Evolutionary conservation across 163 green algal genomes (phyloP).

Genomic region (Coccomyxa subellipsoidea): DNA sequence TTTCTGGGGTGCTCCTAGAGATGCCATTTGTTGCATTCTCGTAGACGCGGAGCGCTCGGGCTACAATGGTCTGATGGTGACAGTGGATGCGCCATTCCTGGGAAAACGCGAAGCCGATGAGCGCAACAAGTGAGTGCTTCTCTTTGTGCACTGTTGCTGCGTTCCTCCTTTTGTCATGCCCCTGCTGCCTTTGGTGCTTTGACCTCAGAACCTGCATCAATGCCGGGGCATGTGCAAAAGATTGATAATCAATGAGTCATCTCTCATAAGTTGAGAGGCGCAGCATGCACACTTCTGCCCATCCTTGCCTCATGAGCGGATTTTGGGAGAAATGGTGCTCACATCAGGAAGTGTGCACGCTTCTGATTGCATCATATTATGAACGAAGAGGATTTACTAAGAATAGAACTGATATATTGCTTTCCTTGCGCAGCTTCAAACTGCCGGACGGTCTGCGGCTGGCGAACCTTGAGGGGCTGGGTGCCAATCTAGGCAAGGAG

Average conservation of each 20-base stretch:
- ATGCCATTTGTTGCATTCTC: neutral
- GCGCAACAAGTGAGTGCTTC: slow-evolving; percentile 58
- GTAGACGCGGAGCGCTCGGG: slow-evolving; percentile 64
- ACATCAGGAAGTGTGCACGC: too few relatives aligned
- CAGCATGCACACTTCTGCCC: too few relatives aligned
- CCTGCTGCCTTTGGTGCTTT: neutral
- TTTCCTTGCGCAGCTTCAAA: slow-evolving; percentile 43
- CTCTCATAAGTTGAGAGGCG: too few relatives aligned
- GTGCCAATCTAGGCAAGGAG: neutral
- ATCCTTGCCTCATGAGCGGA: too few relatives aligned
- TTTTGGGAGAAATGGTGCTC: too few relatives aligned
- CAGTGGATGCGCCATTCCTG: slow-evolving; percentile 78
- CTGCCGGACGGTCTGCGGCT: slow-evolving; percentile 47
- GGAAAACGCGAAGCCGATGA: slow-evolving; percentile 80
- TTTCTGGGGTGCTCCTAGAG: too few relatives aligned
- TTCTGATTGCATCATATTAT: too few relatives aligned
- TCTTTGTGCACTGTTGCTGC: too few relatives aligned
- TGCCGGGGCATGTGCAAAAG: too few relatives aligned
- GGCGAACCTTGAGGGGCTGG: slow-evolving; percentile 22
- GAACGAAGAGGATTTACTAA: too few relatives aligned
- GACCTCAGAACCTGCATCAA: neutral
- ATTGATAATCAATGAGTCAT: too few relatives aligned
- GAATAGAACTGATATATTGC: neutral
- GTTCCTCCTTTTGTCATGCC: neutral
- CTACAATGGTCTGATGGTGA: slow-evolving; percentile 87